Percentiles rank a stretch among this genome's conserved stretches.
phyloP scores from a whole-genome alignment of 495 filamentous ascomycete species.

The Chlorociboria aeruginascens region DNA sequence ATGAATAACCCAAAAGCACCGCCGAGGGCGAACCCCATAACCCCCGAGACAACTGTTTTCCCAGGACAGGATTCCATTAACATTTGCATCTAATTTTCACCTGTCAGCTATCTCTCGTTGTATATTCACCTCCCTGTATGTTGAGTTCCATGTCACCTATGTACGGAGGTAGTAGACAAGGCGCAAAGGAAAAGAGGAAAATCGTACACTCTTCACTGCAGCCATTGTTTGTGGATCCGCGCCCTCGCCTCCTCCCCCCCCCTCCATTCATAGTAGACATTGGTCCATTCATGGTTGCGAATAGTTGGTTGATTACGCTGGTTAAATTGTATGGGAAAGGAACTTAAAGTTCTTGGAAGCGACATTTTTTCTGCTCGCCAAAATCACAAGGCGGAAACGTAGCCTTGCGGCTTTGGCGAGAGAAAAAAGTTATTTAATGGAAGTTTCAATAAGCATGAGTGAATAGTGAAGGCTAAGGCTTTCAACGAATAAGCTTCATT shows the following conservation, averaged over 20 bases:
- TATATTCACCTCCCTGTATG: not conserved
- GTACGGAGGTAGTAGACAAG: not conserved
- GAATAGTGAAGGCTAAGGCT: no score
- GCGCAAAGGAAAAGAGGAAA: not conserved
- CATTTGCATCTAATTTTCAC: slow-evolving; percentile 50
- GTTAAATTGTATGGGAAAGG: no score
- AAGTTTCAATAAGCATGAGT: no score
- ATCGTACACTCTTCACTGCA: slow-evolving; percentile 14
- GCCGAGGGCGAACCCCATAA: slow-evolving; percentile 80
- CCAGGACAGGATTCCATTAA: slow-evolving; percentile 82
- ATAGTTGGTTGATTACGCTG: no score
- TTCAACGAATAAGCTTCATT: no score
- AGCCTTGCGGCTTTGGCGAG: no score
- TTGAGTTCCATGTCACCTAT: not conserved
- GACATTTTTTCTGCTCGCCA: no score
- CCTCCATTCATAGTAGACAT: slow-evolving; percentile 2
- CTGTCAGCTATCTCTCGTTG: not conserved
- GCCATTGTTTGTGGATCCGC: slow-evolving; percentile 9
- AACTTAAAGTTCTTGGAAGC: no score
- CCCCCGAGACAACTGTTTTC: slow-evolving; percentile 73
- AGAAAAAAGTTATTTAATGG: no score
- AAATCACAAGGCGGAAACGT: no score
- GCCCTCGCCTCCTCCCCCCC: slow-evolving; percentile 3
- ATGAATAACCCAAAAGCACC: slow-evolving; percentile 93
- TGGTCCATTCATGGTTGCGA: slow-evolving; percentile 14